phyloP scores from a whole-genome alignment of 2,329 filamentous ascomycete species.

The Hawksworthiomyces lignivorus region DNA sequence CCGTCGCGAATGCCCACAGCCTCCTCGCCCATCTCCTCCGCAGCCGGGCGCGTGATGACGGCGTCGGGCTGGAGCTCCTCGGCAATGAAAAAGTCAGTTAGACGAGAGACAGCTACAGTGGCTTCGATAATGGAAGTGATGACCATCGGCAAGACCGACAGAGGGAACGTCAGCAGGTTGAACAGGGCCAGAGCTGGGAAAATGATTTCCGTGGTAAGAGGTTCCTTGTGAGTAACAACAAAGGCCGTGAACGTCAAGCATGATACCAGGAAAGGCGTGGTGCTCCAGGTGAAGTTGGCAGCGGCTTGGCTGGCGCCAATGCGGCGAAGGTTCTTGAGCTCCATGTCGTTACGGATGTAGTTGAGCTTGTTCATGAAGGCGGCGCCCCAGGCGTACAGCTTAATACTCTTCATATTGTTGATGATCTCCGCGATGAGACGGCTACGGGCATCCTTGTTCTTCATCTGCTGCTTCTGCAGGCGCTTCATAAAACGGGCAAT shows the following conservation, averaged over 20 bases:
- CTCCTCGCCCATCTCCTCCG: slow-evolving; percentile 74
- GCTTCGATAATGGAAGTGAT: slow-evolving; percentile 95
- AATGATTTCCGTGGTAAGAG: slow-evolving; percentile 87
- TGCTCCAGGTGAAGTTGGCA: slow-evolving; percentile 97
- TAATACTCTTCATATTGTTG: slow-evolving; percentile 99
- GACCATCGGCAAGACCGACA: slow-evolving; percentile 93
- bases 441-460: slow-evolving; percentile 93
- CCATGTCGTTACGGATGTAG: slow-evolving; percentile 89
- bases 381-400: slow-evolving; percentile 93
- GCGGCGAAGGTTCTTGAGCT: slow-evolving; percentile 89
- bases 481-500: slow-evolving; percentile 92
- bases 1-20: slow-evolving; percentile 75
- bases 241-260: slow-evolving; percentile 95
- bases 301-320: slow-evolving; percentile 91
- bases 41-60: slow-evolving; percentile 60
- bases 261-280: slow-evolving; percentile 93
- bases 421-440: slow-evolving; percentile 94
- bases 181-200: slow-evolving; percentile 92
- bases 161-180: slow-evolving; percentile 90
- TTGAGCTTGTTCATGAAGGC: slow-evolving; percentile 98
- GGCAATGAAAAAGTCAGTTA: slow-evolving; percentile 76
- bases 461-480: slow-evolving; percentile 95
- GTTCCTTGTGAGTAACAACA: slow-evolving; percentile 71
- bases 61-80: slow-evolving; percentile 88
- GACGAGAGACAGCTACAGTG: slow-evolving; percentile 78